Base-by-base conservation (phyloP, 352 stramenopile species). In the Globisporangium polare region DNA sequence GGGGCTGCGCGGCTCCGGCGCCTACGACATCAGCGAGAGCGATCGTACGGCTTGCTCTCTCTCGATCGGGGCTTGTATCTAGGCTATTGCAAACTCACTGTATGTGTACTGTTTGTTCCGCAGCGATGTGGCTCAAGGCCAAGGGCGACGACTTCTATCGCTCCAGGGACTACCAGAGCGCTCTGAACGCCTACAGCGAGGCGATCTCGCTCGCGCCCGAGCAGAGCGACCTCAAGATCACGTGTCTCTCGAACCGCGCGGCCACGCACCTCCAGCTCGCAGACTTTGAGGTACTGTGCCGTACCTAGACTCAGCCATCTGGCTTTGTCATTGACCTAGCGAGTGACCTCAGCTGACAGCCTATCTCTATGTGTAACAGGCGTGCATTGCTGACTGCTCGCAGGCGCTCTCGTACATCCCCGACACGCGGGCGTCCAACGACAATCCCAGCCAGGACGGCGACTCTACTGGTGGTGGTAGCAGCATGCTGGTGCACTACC, bases 91-190 rank as follows among this genome's bases (percentile, higher is more conserved):
- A 17, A n/a, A 27, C 42, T 55, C 5, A 49, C 24, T 5, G 9
- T 29, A n/a, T n/a, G n/a, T n/a, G n/a, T n/a, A n/a, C 18, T 27
- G 12, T 35, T 53, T 10, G 20, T 12, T 27, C 17, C 37, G 12
- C 18, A 94, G 85, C 83, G 8, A 83, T 88, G 62, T 94, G 85
- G 85, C 62, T 94, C n/a, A 94, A 94, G 50, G 85, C 85, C 0
- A 92, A 92, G 63, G 85, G 73, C n/a, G 85, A 92, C 65, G 85
- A 92, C 43, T 94, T 92, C 60, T 92, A 88, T 41, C 79, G 78
- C 33, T 75, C 76, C 2, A 81, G 68, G 10, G 85, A 94, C 60
- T 91, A 78, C 50, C 69, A 68, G 0, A 89, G 85, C 62, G 85
- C 85, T 8, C 69, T 72, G 8, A 92, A 90, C 51, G 85, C 80